Base-by-base conservation (phyloP, 1,284 basidiomycete genomes). In the Veloporphyrellus conicus region DNA sequence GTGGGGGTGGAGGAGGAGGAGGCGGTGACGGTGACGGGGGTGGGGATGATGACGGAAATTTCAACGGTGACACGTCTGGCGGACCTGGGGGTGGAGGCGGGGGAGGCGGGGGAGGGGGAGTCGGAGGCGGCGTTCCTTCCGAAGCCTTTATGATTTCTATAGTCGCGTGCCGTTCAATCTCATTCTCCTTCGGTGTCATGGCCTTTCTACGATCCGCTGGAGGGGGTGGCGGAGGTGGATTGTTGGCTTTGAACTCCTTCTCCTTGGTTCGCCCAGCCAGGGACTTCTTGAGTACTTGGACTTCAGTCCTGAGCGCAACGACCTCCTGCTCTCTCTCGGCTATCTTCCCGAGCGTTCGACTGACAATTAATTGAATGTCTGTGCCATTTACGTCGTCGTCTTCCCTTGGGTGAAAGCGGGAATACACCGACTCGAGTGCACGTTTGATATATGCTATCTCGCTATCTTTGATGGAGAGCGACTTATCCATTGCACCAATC, bases 381-480 rank as follows among this genome's bases (percentile, higher is more conserved):
- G 84, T 61, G 46, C 81, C 80, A 45, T 68, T 72, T 37, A 70
- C 70, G 43, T 55, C 66, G 42, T 77, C 74, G 55, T 78, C 73
- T 56, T 77, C 72, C 34, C 73, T 66, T 3, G 77, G 71, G 9
- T 75, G 74, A 62, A 93, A 86, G 15, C 87, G 78, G 16, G 83
- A 84, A 63, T 90, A 90, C 7, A 94, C 86, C 7, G 87, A 86
- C 64, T 92, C 88, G 34, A 95, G 71, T 12, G 89, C 87, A 14
- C 86, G 82, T 60, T 92, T 91, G 40, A 93, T 74, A 58, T 85
- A 89, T 1, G 78, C 60, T 43, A 87, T 76, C 52, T 91, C 87
- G 59, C 89, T 90, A 52, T 85, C 79, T 59, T 82, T 86, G 46
- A 75, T 68, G 11, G 68, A 67, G 2, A 82, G 41, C 2, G 65